Evolutionary conservation across 768 basidiomycete genomes (phyloP).

Genomic region (Lactifluus piperatus): DNA sequence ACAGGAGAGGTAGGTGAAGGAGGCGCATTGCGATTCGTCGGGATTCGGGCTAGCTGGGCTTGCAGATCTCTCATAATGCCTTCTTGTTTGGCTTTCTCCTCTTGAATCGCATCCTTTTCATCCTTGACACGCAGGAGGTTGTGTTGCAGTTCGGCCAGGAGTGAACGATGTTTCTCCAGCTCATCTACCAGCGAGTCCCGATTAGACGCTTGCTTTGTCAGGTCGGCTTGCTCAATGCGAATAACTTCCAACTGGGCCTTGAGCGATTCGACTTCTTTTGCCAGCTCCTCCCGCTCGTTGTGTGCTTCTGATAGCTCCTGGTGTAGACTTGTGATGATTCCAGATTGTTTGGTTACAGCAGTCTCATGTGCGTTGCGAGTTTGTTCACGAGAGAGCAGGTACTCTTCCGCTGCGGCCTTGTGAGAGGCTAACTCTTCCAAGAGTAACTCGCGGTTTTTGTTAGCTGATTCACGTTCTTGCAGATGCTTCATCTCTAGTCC

Average conservation of each 20-base stretch:
- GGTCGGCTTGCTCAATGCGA: constrained; percentile 48
- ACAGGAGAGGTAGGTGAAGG: constrained; percentile 40
- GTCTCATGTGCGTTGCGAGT: constrained; percentile 29
- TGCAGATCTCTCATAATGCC: constrained; percentile 69
- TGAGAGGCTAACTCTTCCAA: constrained; percentile 47
- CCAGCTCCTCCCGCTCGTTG: constrained; percentile 37
- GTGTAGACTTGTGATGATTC: constrained; percentile 39
- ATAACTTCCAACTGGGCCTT: constrained; percentile 52
- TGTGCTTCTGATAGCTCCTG: constrained; percentile 37
- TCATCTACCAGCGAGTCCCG: constrained; percentile 67
- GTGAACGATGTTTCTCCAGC: constrained; percentile 67
- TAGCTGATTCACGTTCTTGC: constrained; percentile 37
- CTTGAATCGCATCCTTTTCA: constrained; percentile 69
- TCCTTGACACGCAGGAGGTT: constrained; percentile 72
- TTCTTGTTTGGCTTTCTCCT: constrained; percentile 65
- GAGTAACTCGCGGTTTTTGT: constrained; percentile 31
- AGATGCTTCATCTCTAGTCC: constrained; percentile 42
- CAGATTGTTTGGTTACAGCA: constrained; percentile 42
- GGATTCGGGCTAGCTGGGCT: constrained; percentile 53
- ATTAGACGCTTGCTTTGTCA: constrained; percentile 64
- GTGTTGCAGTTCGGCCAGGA: constrained; percentile 69
- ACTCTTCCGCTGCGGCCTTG: constrained; percentile 39
- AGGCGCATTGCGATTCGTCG: constrained; percentile 28
- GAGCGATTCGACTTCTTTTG: constrained; percentile 36
- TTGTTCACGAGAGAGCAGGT: constrained; percentile 28